Evolutionary conservation across 176 grass and related monocot genomes (phyloP), one percentile per base, ranked within the genome.

Genomic region (Calamus simplicifolius): DNA sequence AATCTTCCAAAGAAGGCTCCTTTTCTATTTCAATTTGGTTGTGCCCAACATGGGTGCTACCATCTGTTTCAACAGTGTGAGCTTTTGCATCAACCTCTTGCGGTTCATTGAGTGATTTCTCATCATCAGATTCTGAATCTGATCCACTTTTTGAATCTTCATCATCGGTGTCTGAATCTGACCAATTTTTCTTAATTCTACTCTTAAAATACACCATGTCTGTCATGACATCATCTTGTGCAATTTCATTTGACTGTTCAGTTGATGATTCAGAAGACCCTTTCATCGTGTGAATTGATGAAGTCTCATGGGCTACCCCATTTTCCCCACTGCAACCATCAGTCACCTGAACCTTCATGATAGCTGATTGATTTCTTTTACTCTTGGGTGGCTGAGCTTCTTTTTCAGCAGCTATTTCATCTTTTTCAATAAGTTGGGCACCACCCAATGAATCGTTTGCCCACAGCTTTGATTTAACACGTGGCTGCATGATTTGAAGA

Each of bases 111-210:
- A 54, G 63, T 29, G 68, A 72, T 6, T 72, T 64, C 66, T 73
- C 70, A 58, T 62, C 49, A 29, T 75, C 50, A 16, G 18, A 50
- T 63, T 25, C 73, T 19, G 17, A 50, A 19, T 81, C 60, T 68
- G 49, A 58, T 19, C 58, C 19, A 54, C 62, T 49, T 62, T 66
- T 68, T 49, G 35, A 43, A 43, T 43, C 35, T 10, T 43, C 57
- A 49, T 81, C 57, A 43, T 81, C 74, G 26, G 83, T 82, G 75
- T 97, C 92, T 10, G 87, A 88, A 83, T 97, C 87, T 29, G 92
- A 97, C 92, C 84, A 97, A 52, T 88, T 63, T 88, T 87, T 75
- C 81, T 73, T 97, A n/a, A 97, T 73, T 79, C 85, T 97, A 61
- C 87, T 97, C 73, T 65, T 97, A 28, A 91, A 91, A 73, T 91